Base-by-base conservation (phyloP, 1,284 basidiomycete genomes). In the Austroboletus niveus region DNA sequence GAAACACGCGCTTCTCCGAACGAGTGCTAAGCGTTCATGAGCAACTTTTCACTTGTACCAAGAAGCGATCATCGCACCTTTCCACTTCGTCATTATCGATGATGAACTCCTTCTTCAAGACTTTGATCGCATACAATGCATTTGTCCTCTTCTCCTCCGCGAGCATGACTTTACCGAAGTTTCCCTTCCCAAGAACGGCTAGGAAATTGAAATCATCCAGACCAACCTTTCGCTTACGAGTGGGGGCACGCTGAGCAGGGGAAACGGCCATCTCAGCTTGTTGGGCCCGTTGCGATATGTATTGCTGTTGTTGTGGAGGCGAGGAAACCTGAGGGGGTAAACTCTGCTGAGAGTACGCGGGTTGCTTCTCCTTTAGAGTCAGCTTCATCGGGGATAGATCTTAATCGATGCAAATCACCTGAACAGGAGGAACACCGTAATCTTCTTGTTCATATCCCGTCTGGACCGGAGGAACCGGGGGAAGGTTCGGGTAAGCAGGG, bases 41-140 rank as follows among this genome's bases (percentile, higher is more conserved):
- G 45, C 30, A 38, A 44, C 41, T 48, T 14, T 43, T 47, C 45
- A 54, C 42, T 20, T 42, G 44, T 36, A 41, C n/a, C 22, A 7
- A 9, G 32, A 40, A 49, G 42, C 50, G 38, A 44, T 8, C 49
- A 49, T 34, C 52, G 51, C 56, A 94, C 94, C 93, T 97, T 75
- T 99, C 97, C 7, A 99, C 94, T 76, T 99, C 97, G 72, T 99
- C 97, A 61, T 99, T 99, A 69, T 99, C 97, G 62, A 99, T 99
- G 71, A 99, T 99, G 66, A 99, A 99, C 74, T 99, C 97, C 72
- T 99, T 99, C 80, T 99, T 99, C 68, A 99, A 73, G 36, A 99
- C 97, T 75, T 99, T 99, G 80, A 99, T 98, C n/a, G 97, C 97
- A 70, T 92, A 99, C 54, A 99, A 72, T 53, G 82, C 84, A 63